Conservation (phyloP, 2,329 filamentous ascomycete genomes). For the Stagonosporopsis chrysanthemi region DNA sequence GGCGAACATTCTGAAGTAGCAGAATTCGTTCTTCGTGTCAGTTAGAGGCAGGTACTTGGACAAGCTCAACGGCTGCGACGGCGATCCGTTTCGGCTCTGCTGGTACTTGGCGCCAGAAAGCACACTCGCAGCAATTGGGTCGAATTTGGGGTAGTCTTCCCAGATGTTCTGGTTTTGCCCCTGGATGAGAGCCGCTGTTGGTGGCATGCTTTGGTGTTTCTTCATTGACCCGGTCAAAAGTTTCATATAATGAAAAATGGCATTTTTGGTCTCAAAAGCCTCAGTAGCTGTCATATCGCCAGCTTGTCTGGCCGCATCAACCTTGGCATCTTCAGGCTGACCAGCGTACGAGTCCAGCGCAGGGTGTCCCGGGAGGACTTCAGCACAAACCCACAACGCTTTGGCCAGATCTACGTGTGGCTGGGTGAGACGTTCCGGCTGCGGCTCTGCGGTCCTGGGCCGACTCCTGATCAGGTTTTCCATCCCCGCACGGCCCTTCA, state of each 20-base stretch:
- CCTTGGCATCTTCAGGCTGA: constrained; percentile 34
- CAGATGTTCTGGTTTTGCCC: constrained; percentile 83
- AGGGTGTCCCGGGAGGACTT: constrained; percentile 51
- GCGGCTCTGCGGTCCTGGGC: constrained; percentile 59
- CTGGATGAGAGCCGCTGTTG: constrained; percentile 70
- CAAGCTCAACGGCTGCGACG: constrained; percentile 56
- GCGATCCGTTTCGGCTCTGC: constrained; percentile 44
- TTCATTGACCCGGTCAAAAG: constrained; percentile 84
- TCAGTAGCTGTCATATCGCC: constrained; percentile 57
- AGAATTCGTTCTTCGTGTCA: constrained; percentile 77
- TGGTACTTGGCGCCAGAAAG: constrained; percentile 54
- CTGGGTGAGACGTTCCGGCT: constrained; percentile 68
- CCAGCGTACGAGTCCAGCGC: constrained; percentile 37
- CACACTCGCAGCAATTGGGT: constrained; percentile 73
- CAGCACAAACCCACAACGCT: constrained; percentile 75
- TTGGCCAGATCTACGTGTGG: constrained; percentile 88
- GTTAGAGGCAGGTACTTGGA: constrained; percentile 76
- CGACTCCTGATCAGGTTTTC: constrained; percentile 74
- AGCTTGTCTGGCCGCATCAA: constrained; percentile 51
- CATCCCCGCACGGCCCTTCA: constrained; percentile 78
- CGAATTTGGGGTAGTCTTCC: constrained; percentile 77
- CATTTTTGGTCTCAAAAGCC: constrained; percentile 60
- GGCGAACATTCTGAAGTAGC: constrained; percentile 79
- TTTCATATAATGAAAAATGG: constrained; percentile 69
- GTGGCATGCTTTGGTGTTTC: constrained; percentile 78